phyloP scores from a whole-genome alignment of 2,329 filamentous ascomycete genomes.

The Ascochyta lentis region DNA sequence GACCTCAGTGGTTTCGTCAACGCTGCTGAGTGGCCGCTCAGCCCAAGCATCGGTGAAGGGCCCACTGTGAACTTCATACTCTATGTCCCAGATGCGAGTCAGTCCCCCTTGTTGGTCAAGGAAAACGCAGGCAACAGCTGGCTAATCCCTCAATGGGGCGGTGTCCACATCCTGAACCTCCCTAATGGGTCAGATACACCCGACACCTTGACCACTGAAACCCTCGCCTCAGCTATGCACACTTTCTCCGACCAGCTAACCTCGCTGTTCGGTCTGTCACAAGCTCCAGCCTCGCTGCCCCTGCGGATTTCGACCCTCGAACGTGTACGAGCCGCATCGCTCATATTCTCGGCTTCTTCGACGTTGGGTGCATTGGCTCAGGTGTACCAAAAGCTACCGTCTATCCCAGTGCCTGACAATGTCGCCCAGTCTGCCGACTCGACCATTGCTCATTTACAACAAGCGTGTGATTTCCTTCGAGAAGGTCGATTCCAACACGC shows the following conservation, averaged over 20 bases:
- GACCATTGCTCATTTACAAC: conserved; percentile 77
- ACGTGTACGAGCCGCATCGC: conserved; percentile 82
- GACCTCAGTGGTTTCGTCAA: conserved; percentile 96
- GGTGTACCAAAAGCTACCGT: conserved; percentile 78
- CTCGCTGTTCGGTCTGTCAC: conserved; percentile 83
- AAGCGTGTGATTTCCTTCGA: conserved; percentile 74
- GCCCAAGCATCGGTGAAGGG: conserved; percentile 88
- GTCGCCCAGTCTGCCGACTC: conserved; percentile 86
- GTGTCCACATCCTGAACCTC: conserved; percentile 73
- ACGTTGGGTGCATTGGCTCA: conserved; percentile 92
- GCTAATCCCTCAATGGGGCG: conserved; percentile 96
- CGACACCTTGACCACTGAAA: conserved; percentile 65
- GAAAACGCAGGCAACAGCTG: conserved; percentile 74
- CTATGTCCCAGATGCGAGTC: conserved; percentile 77
- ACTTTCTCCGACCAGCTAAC: conserved; percentile 91
- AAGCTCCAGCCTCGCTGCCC: conserved; percentile 77
- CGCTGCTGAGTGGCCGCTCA: conserved; percentile 95
- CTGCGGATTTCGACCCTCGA: conserved; percentile 83
- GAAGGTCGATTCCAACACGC: conserved; percentile 69
- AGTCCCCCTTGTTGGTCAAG: conserved; percentile 66
- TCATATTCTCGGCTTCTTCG: conserved; percentile 88
- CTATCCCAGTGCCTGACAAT: conserved; percentile 86
- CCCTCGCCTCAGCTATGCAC: conserved; percentile 79
- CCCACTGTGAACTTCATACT: conserved; percentile 97
- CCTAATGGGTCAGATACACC: conserved; percentile 44